Evolutionary conservation across 139 green algal genomes (phyloP), one percentile per base, ranked within the genome.

Genomic region (Astrephomene gubernaculifera): DNA sequence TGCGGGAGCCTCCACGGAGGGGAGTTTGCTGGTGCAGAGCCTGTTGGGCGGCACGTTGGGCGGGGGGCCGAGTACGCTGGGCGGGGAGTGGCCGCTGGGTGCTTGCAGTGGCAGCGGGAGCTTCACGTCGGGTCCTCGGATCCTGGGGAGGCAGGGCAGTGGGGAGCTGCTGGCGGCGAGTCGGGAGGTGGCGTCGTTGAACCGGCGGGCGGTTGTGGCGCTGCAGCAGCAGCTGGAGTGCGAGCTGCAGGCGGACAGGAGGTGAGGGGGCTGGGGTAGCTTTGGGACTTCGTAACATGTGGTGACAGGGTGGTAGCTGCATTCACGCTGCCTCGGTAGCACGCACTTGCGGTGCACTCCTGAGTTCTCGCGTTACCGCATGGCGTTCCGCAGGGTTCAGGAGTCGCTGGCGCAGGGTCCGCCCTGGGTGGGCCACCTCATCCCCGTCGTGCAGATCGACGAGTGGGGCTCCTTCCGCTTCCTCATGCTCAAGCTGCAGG

Each of bases 401-500:
- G 68, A 87, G 82, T 80, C 70, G 2, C 57, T 71, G 49, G 82
- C 75, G 63, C 43, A 54, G 25, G 75, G 71, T 27, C 52, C 69
- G 44, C 33, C 83, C 31, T 94, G 90, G 90, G 67, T 91, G 22
- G 90, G 90, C n/a, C 74, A 65, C 35, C 72, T 86, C 45, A 74
- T 97, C 44, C 72, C 85, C 1, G 71, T 86, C 0, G 94, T 96
- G 36, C 75, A 92, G 67, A 91, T 97, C 21, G 94, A 97, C 81
- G 87, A 90, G 35, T 95, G 88, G 79, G 87, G 87, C 63, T 81
- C 54, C 45, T 95, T 95, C 86, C 65, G 82, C 25, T 95, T 94
- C 85, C 74, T 95, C 64, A 70, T 83, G 73, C 21, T 89, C 36
- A 89, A 89, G 75, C 63, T 89, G n/a, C 52, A 35, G 2, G 75